These are phyloP conservation scores for Backusella luteola DNA, from an alignment of 192 early-diverging fungal species.

Conservation along the genomic window DNA sequence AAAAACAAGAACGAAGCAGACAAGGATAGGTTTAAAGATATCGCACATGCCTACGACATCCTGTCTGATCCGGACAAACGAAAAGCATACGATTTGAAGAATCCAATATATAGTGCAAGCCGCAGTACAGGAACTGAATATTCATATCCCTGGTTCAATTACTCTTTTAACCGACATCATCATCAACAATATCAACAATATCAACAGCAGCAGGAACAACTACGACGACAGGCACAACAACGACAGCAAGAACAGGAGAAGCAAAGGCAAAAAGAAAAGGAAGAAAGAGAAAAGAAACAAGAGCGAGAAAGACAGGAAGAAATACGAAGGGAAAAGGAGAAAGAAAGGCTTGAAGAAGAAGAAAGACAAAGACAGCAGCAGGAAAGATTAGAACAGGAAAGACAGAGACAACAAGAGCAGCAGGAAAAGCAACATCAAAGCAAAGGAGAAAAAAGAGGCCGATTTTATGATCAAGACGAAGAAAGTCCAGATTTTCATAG, in stretches of 20 bases:
- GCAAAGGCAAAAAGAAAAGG: neutral
- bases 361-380: neutral
- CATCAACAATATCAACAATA: too few relatives aligned
- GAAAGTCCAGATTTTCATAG: neutral
- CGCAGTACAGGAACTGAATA: neutral
- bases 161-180: neutral
- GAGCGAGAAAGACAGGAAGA: too few relatives aligned
- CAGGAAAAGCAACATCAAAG: too few relatives aligned
- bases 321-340: neutral
- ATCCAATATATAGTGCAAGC: neutral
- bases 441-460: neutral
- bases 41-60: neutral
- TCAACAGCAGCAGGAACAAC: neutral
- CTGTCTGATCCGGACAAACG: neutral
- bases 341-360: too few relatives aligned
- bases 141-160: neutral
- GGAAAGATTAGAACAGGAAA: too few relatives aligned
- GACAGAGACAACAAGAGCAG: too few relatives aligned
- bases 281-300: neutral
- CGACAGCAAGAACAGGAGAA: neutral
- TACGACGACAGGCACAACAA: neutral
- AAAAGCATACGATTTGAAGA: neutral
- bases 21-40: neutral
- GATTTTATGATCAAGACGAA: neutral
- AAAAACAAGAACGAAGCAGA: neutral